Evolutionary conservation across 345 rosid genomes (phyloP).

Genomic region (Citrus maxima): DNA sequence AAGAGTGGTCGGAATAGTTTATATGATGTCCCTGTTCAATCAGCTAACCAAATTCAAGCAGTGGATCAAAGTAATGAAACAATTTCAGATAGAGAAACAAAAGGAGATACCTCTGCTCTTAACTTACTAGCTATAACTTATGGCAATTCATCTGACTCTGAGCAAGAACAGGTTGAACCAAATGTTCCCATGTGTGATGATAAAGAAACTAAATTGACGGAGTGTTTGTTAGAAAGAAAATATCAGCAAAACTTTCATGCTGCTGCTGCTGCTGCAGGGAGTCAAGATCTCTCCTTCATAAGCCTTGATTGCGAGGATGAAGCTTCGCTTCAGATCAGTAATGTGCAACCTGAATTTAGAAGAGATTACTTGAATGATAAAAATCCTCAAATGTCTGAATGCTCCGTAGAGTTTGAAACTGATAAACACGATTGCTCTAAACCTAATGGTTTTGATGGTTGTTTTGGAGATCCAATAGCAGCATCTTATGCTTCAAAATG

Average conservation of each 20-base stretch:
- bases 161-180: constrained; percentile 52
- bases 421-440: constrained; percentile 28
- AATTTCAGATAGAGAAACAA: constrained; percentile 26
- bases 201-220: constrained; percentile 31
- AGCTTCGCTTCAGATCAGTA: constrained; percentile 24
- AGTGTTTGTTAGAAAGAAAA: constrained; percentile 24
- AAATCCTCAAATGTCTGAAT: constrained; percentile 29
- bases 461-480: constrained; percentile 17
- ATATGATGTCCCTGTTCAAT: constrained; percentile 47
- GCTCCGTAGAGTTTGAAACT: constrained; percentile 26
- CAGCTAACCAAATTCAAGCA: constrained; percentile 26
- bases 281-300: constrained; percentile 11
- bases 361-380: constrained; percentile 18
- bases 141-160: constrained; percentile 92
- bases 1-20: constrained; percentile 33
- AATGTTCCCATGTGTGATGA: constrained; percentile 27
- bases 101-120: constrained; percentile 57
- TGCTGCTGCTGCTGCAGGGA: constrained; percentile 26
- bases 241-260: constrained; percentile 15
- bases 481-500: constrained; percentile 30
- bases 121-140: constrained; percentile 73
- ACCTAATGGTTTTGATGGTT: constrained; percentile 29
- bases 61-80: constrained; percentile 32
- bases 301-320: constrained; percentile 25
- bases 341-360: constrained; percentile 29